Evolutionary conservation across 345 rosid genomes (phyloP), one percentile per base, ranked within the genome.

Genomic region (Psidium friedrichsthalianum): DNA sequence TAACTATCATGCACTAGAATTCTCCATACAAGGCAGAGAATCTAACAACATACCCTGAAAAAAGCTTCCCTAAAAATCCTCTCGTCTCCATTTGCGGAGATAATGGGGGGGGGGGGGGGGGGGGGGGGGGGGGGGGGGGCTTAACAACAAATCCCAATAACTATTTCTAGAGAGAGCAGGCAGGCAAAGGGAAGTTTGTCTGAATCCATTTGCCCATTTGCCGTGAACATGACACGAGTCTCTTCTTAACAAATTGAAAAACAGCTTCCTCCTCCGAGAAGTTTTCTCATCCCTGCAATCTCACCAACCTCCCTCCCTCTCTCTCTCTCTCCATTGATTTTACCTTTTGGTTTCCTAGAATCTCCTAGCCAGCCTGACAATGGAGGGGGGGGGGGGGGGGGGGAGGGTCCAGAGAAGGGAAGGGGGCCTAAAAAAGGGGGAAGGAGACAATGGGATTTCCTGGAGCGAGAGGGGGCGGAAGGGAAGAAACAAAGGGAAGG

Each of bases 281-380:
- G 86, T 90, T 82, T 90, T 93, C 91, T 89, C 91, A 87, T 88
- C 94, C 94, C 89, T 91, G 88, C 88, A 90, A 82, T 88, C 55
- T 83, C 85, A 86, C 90, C 93, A 86, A 89, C 88, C 76, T 86
- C 80, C 83, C 87, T 47, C 89, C 83, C 83, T 49, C 42, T 49
- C 76, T 80, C 6, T 59, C 56, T 25, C 84, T 24, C 56, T 74
- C 87, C 56, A 82, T 20, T 42, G 54, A 74, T 11, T 52, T 44
- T 69, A 49, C 85, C 6, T 36, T 27, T 84, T 69, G 82, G 53
- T 51, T 69, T 69, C 80, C 24, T 58, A 3, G 55, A 22, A 64
- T 52, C 44, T 21, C 52, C 61, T 74, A 54, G 84, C 86, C 86
- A 83, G 86, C 88, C 88, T 86, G 74, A 86, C 88, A 86, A 86